These are phyloP conservation scores for Stereocaulon alpinum DNA, from an alignment of 495 filamentous ascomycete species.

Conservation along the genomic window DNA sequence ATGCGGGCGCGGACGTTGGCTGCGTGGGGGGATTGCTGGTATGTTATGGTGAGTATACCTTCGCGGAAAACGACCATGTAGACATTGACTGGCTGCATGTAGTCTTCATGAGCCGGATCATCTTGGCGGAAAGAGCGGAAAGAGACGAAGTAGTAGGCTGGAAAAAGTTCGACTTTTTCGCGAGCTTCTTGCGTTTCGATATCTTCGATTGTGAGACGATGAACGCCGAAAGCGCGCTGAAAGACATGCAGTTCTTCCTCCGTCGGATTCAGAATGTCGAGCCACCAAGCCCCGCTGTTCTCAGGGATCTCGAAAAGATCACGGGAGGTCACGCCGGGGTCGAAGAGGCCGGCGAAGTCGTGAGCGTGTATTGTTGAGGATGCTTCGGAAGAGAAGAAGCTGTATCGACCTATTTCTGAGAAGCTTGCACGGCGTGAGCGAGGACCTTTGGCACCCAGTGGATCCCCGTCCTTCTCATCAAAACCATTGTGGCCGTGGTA, in stretches of 20 bases:
- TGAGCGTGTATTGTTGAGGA: conserved; percentile 85
- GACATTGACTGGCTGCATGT: conserved; percentile 83
- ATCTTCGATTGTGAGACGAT: conserved; percentile 90
- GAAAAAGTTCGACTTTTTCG: conserved; percentile 97
- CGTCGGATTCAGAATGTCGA: conserved; percentile 83
- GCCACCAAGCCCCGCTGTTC: conserved; percentile 78
- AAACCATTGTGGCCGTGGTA: conserved; percentile 16
- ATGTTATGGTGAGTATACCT: conserved; percentile 89
- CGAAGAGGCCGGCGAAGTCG: conserved; percentile 74
- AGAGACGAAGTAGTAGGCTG: conserved; percentile 93
- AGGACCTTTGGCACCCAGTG: conserved; percentile 17
- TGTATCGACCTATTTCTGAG: conserved; percentile 61
- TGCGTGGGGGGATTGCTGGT: conserved; percentile 71
- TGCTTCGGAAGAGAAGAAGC: conserved; percentile 90
- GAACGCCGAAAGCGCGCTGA: conserved; percentile 82
- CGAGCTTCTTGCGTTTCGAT: conserved; percentile 88
- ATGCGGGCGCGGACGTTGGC: conserved; percentile 85
- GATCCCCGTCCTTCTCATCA: conserved; percentile 24
- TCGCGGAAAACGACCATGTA: conserved; percentile 97
- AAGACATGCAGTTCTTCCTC: conserved; percentile 83
- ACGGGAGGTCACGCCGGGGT: conserved; percentile 78
- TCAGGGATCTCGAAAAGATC: conserved; percentile 78
- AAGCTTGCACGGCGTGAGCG: conserved; percentile 25
- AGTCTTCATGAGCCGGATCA: conserved; percentile 65
- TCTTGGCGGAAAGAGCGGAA: conserved; percentile 86